Evolutionary conservation across 2,329 filamentous ascomycete genomes (phyloP).

Genomic region (Penicillium sp.): DNA sequence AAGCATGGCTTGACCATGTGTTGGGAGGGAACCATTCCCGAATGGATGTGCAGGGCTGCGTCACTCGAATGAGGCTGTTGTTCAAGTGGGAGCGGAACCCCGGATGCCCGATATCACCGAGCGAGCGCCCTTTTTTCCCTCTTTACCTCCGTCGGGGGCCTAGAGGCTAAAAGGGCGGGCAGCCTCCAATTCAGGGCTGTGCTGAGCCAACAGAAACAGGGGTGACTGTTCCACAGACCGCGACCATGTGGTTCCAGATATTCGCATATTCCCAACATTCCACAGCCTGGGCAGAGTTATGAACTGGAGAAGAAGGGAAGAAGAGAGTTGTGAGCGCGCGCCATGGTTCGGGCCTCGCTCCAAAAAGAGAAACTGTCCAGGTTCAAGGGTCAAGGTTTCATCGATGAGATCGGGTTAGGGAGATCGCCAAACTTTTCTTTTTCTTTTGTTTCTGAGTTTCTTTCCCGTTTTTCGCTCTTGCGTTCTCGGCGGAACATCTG

Average conservation of each 20-base stretch:
- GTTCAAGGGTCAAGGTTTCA: not conserved
- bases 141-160: not conserved
- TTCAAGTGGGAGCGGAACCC: slow-evolving; percentile 21
- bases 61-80: slow-evolving; percentile 31
- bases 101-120: slow-evolving; percentile 28
- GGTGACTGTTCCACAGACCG: slow-evolving; percentile 18
- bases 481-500: not conserved
- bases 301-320: not conserved
- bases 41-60: slow-evolving; percentile 31
- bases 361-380: not conserved
- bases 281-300: not conserved
- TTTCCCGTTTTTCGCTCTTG: slow-evolving; percentile 3
- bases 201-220: slow-evolving; percentile 15
- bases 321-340: not conserved
- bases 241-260: slow-evolving; percentile 21
- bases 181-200: slow-evolving; percentile 16
- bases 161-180: not conserved
- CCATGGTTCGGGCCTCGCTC: not conserved
- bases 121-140: slow-evolving; percentile 6
- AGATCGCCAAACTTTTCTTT: slow-evolving; percentile 4
- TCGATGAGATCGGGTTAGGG: slow-evolving; percentile 1
- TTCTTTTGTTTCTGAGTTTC: not conserved
- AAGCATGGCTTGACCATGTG: slow-evolving; percentile 30
- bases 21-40: slow-evolving; percentile 30
- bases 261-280: slow-evolving; percentile 11